Base-by-base conservation (phyloP, 805 yeast genomes). In the Scheffersomyces ergatensis region DNA sequence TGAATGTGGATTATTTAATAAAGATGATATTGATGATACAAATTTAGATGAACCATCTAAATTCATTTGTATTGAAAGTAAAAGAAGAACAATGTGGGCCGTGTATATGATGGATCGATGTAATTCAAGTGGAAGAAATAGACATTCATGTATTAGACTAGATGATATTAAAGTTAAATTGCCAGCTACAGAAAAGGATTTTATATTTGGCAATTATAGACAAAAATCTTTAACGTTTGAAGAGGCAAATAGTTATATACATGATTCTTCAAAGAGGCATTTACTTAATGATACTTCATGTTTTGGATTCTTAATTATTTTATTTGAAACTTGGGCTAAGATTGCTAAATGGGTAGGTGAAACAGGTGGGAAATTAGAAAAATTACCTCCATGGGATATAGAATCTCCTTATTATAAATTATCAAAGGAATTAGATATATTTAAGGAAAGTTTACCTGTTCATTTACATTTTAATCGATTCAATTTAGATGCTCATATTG, bases 61-160 rank as follows among this genome's bases (percentile, higher is more conserved):
- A 9, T 54, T 55, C 26, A 55, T 67, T 16, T 42, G 50, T 5
- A 38, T 46, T 12, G 74, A 68, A 39, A 51, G 58, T 21, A 57
- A 63, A 45, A 36, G 70, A 25, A 45, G 74, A 33, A 65, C 74
- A 3, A 48, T 67, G 3, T 68, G 74, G 74, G 47, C 64, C 3
- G 69, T 65, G 11, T 66, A 60, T 39, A 65, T 67, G 70, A 65
- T 68, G 71, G 74, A 67, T 44, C 41, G 70, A 27, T 65, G 71
- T 41, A 65, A 59, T 27, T 58, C 67, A 7, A 59, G 67, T 44
- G 70, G 70, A 3, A 45, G 65, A 37, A 51, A 57, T 24, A 42
- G 71, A 23, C 53, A 62, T 8, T 53, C 65, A 14, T 62, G 67
- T 21, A 54, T 67, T 4, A 51, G 53, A 38, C 49, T 65, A 18